A percentile compares a stretch with the other conserved stretches of the same genome.
phyloP scores from a whole-genome alignment of 495 filamentous ascomycete species.

The Penicillium pancosmium region DNA sequence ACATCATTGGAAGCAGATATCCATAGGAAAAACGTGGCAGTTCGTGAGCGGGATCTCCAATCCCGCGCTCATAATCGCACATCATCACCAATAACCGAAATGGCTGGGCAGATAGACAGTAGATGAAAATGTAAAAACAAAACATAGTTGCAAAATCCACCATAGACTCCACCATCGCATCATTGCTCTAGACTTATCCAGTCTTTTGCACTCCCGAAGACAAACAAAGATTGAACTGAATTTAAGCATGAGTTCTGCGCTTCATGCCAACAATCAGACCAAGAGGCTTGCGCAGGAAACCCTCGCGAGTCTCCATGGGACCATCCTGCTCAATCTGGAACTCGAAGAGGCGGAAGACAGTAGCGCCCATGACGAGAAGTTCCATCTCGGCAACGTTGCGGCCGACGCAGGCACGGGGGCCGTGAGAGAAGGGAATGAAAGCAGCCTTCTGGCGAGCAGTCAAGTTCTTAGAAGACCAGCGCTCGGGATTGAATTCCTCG shows the following conservation, averaged over 20 bases:
- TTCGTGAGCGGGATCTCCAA: slow-evolving; percentile 18
- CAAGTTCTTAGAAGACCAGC: slow-evolving; percentile 61
- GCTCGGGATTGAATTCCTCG: slow-evolving; percentile 79
- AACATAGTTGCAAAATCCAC: too few species aligned
- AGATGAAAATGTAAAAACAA: neutral
- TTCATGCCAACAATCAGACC: slow-evolving; percentile 72
- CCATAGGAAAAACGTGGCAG: slow-evolving; percentile 9
- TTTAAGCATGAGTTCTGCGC: slow-evolving; percentile 36
- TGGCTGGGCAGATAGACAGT: neutral
- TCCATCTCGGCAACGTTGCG: slow-evolving; percentile 94
- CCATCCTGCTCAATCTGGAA: slow-evolving; percentile 70
- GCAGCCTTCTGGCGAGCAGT: slow-evolving; percentile 71
- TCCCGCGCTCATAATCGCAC: slow-evolving; percentile 1
- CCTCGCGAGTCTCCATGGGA: slow-evolving; percentile 77
- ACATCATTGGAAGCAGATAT: slow-evolving; percentile 2
- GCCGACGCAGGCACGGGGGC: slow-evolving; percentile 81
- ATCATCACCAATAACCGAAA: neutral
- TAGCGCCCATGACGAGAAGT: slow-evolving; percentile 75
- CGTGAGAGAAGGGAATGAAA: slow-evolving; percentile 83
- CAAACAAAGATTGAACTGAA: too few species aligned
- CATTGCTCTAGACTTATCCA: too few species aligned
- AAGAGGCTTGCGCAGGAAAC: slow-evolving; percentile 87
- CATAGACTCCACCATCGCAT: too few species aligned
- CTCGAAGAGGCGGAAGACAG: slow-evolving; percentile 75
- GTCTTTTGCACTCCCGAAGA: too few species aligned